Percentiles rank a stretch among this genome's conserved stretches.
Evolutionary conservation across 495 filamentous ascomycete species (phyloP).

Genomic region (Cenococcum geophilum): DNA sequence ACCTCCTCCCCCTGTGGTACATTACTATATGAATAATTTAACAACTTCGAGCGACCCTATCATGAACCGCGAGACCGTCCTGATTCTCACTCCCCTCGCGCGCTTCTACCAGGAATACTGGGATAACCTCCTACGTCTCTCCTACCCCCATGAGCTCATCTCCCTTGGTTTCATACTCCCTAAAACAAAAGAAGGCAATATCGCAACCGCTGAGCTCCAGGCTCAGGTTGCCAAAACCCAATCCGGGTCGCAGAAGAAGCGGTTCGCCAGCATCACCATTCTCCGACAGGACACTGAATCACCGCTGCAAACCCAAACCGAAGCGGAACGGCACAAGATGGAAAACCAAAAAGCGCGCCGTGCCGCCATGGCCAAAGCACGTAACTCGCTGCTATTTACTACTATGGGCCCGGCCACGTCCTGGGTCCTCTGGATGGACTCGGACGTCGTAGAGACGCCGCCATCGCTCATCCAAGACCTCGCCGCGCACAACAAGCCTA

Average conservation of each 20-base stretch:
- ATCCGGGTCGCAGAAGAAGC: constrained; percentile 64
- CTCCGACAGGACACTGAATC: constrained; percentile 92
- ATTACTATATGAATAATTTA: constrained; percentile 90
- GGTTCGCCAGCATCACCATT: constrained; percentile 89
- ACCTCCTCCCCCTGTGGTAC: constrained; percentile 78
- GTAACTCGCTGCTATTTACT: constrained; percentile 94
- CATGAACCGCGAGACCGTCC: constrained; percentile 72
- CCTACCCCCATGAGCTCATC: constrained; percentile 89
- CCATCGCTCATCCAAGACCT: constrained; percentile 85
- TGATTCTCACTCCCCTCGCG: constrained; percentile 88
- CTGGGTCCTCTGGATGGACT: constrained; percentile 95
- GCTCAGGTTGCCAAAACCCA: constrained; percentile 79
- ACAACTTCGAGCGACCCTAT: constrained; percentile 71
- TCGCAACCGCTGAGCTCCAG: constrained; percentile 74
- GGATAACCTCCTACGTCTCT: constrained; percentile 81
- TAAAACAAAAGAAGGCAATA: constrained; percentile 80
- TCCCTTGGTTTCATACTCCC: constrained; percentile 95
- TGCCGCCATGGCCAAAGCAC: constrained; percentile 84
- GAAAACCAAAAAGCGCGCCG: constrained; percentile 78
- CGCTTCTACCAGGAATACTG: constrained; percentile 92
- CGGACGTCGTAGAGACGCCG: constrained; percentile 87
- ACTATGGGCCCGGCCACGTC: constrained; percentile 87
- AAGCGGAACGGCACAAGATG: constrained; percentile 84
- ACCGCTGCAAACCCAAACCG: constrained; percentile 70
- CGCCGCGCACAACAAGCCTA: constrained; percentile 72